Percentiles rank a stretch among this genome's conserved stretches.
Evolutionary conservation across 768 basidiomycete species (phyloP).

Genomic region (Rubroboletus pulcherrimus): DNA sequence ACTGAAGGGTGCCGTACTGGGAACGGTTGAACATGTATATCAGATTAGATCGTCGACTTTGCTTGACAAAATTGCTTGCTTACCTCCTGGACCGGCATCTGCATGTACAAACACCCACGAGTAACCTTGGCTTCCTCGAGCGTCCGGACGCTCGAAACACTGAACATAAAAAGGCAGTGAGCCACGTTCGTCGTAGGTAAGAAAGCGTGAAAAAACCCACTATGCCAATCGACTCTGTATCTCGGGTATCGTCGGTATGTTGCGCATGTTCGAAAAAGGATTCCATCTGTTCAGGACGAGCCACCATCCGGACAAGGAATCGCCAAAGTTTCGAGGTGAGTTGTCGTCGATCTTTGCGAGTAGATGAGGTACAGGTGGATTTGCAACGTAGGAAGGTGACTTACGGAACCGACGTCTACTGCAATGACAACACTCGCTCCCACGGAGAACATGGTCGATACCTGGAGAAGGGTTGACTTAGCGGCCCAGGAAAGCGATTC

Average conservation of each 20-base stretch:
- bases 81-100: slow-evolving; percentile 93
- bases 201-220: slow-evolving; percentile 44
- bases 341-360: slow-evolving; percentile 75
- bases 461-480: slow-evolving; percentile 41
- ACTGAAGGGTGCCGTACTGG: slow-evolving; percentile 89
- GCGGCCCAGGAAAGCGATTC: not conserved
- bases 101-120: slow-evolving; percentile 86
- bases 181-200: not conserved
- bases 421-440: slow-evolving; percentile 91
- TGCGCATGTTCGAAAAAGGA: slow-evolving; percentile 75
- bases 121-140: slow-evolving; percentile 92
- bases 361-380: not conserved
- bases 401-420: slow-evolving; percentile 85
- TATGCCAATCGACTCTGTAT: slow-evolving; percentile 94
- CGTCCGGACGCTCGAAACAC: slow-evolving; percentile 93
- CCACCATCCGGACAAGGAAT: slow-evolving; percentile 96
- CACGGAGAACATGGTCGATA: slow-evolving; percentile 87
- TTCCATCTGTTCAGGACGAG: slow-evolving; percentile 90
- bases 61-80: slow-evolving; percentile 11
- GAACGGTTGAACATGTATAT: not conserved
- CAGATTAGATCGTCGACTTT: not conserved
- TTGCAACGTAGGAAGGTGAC: slow-evolving; percentile 22
- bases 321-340: slow-evolving; percentile 90
- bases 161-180: slow-evolving; percentile 27
- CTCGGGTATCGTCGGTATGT: slow-evolving; percentile 85